These are phyloP conservation scores for Moniliophthora roreri DNA, from an alignment of 1,284 basidiomycete species.

Conservation along the genomic window DNA sequence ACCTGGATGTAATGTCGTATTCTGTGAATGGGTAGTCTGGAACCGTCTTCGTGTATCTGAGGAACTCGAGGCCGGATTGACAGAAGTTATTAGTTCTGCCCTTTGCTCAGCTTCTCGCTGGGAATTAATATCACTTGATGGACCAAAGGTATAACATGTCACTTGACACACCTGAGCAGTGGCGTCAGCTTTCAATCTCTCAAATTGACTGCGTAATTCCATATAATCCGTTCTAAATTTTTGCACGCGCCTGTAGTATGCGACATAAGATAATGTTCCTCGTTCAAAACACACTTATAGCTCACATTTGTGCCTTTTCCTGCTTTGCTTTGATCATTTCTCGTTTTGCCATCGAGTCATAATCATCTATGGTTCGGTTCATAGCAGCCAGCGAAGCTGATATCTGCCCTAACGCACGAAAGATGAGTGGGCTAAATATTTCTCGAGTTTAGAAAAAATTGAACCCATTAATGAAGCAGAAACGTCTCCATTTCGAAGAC, in stretches of 20 bases:
- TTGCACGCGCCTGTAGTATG: conserved; percentile 66
- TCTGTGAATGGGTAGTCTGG: conserved; percentile 43
- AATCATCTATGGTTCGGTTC: conserved; percentile 91
- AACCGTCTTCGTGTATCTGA: conserved; percentile 62
- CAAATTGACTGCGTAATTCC: conserved; percentile 72
- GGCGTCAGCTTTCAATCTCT: conserved; percentile 60
- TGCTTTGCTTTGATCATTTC: conserved; percentile 94
- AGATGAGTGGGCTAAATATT: conserved; percentile 12
- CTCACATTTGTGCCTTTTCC: conserved; percentile 90
- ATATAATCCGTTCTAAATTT: conserved; percentile 78
- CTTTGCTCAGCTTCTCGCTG: conserved; percentile 61
- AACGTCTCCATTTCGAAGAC: conserved; percentile 75
- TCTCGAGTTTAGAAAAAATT: conserved; percentile 23
- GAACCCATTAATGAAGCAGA: conserved; percentile 83
- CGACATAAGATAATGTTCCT: conserved; percentile 5
- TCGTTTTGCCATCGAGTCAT: conserved; percentile 92
- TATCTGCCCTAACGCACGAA: conserved; percentile 77
- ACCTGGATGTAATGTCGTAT: conserved; percentile 42
- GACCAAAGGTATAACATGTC: background rate
- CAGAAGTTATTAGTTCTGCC: conserved; percentile 58
- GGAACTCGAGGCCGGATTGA: conserved; percentile 43
- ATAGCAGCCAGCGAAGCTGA: conserved; percentile 91
- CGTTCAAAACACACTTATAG: conserved; percentile 12
- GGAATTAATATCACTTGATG: background rate
- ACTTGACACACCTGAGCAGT: conserved; percentile 37